Conservation (phyloP, 2,329 filamentous ascomycete genomes). For the Cercospora sesami region DNA sequence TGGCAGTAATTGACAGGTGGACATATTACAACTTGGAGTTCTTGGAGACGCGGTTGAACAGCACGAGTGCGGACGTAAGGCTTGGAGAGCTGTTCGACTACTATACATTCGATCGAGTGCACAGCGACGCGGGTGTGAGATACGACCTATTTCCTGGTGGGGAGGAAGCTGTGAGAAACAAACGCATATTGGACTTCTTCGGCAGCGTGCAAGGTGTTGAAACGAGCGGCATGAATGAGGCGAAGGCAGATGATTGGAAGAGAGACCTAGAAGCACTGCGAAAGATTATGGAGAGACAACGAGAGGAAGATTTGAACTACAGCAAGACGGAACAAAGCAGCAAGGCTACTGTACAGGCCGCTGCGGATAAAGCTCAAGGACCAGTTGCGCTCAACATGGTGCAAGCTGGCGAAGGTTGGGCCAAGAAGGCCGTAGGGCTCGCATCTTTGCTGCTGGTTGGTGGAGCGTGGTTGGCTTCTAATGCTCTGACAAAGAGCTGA, state of each 20-base stretch:
- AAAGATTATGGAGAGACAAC: constrained; percentile 57
- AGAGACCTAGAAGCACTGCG: constrained; percentile 77
- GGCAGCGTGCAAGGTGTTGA: constrained; percentile 98
- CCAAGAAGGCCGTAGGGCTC: constrained; percentile 44
- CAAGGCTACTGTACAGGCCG: constrained; percentile 17
- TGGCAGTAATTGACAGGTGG: constrained; percentile 96
- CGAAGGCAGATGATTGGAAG: constrained; percentile 51
- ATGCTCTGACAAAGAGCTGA: constrained; percentile 21
- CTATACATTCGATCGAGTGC: constrained; percentile 92
- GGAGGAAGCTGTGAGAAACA: constrained; percentile 71
- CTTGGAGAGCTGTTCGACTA: constrained; percentile 94
- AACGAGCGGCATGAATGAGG: constrained; percentile 53
- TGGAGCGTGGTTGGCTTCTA: constrained; percentile 43
- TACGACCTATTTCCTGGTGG: constrained; percentile 95
- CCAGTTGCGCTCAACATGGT: constrained; percentile 34
- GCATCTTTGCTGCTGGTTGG: constrained; percentile 43
- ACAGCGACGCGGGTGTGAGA: constrained; percentile 84
- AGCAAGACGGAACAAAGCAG: constrained; percentile 10
- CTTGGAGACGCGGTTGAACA: constrained; percentile 83
- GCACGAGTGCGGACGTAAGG: constrained; percentile 77
- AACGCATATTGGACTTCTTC: constrained; percentile 93
- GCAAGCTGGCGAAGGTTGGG: constrained; percentile 42
- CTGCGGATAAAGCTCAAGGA: background rate
- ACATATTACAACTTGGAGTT: constrained; percentile 99
- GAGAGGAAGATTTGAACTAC: constrained; percentile 30